Evolutionary conservation across 106 monocot genomes (phyloP), one percentile per base, ranked within the genome.

Genomic region (Dioscorea dumetorum): DNA sequence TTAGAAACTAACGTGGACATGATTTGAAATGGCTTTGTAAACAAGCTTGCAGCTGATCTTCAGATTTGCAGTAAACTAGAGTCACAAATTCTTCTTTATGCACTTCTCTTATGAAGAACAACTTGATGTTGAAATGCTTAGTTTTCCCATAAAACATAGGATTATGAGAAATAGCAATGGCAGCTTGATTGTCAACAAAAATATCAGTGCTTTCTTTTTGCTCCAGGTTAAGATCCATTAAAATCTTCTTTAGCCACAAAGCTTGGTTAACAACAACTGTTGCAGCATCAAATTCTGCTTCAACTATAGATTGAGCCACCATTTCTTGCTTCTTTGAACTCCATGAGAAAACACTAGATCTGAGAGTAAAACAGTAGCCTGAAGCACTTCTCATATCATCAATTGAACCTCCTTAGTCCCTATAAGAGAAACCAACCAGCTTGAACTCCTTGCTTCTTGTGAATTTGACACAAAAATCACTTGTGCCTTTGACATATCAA

Each of bases 91-190:
- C 19, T 1, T 33, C 32, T 13, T 5, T 41, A 2, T 33, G 16
- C 34, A 33, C 22, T 35, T 63, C 31, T 13, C 63, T 16, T 16
- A 63, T 0, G 9, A 28, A 28, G 17, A 33, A 33, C 31, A 33
- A 63, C 34, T 33, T 63, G 12, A 63, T 63, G 13, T 63, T 33
- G 11, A 63, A 41, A 35, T 63, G 63, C 19, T 63, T 63, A 33
- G 33, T 63, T 63, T 19, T 22, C 16, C 34, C 63, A 63, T 63
- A 34, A 14, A 22, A 23, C 19, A 60, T 1, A 22, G 22, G 60
- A 63, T 63, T 63, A 13, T 35, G 8, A 3, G 63, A 28, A 14
- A 63, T 16, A 33, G 24, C 63, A 33, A 63, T 63, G 11, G 63
- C 34, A 33, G 34, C 31, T 35, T 63, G 31, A 33, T 33, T 63